Evolutionary conservation across 176 grass and related monocot species (phyloP).

Genomic region (Carex littledalei): DNA sequence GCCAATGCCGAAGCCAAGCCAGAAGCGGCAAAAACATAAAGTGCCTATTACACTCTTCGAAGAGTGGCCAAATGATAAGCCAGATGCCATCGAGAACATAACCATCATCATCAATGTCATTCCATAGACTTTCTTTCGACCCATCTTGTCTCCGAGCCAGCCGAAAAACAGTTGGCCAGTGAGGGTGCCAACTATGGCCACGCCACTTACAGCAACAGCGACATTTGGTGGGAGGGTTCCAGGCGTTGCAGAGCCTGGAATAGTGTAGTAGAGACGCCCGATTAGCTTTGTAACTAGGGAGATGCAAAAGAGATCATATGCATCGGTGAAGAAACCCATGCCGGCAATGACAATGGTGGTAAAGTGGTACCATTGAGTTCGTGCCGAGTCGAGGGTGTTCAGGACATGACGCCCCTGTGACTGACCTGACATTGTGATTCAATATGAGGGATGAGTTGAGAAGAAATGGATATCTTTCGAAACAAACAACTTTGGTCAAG

Average conservation of each 20-base stretch:
- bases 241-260: slow-evolving; percentile 16
- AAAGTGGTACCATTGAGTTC: slow-evolving; percentile 34
- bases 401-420: not conserved
- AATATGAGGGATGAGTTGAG: not conserved
- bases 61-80: slow-evolving; percentile 27
- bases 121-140: slow-evolving; percentile 33
- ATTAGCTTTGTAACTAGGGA: slow-evolving; percentile 35
- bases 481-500: not conserved
- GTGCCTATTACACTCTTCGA: slow-evolving; percentile 9
- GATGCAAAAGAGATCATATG: slow-evolving; percentile 43
- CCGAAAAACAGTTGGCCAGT: slow-evolving; percentile 28
- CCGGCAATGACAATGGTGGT: slow-evolving; percentile 35
- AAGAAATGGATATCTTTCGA: not conserved
- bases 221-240: slow-evolving; percentile 26
- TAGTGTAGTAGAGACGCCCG: slow-evolving; percentile 29
- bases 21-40: slow-evolving; percentile 38
- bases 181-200: slow-evolving; percentile 25
- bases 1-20: slow-evolving; percentile 38
- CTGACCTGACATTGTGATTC: not conserved
- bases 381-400: slow-evolving; percentile 25
- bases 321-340: slow-evolving; percentile 45
- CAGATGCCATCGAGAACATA: slow-evolving; percentile 19
- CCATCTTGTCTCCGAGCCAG: slow-evolving; percentile 34
- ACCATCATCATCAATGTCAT: slow-evolving; percentile 35
- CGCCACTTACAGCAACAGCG: slow-evolving; percentile 23